Percentiles rank a stretch among this genome's conserved stretches.
These are phyloP conservation scores for Geotrichum aggregatum DNA, from an alignment of 1,139 yeast species.

Conservation along the genomic window DNA sequence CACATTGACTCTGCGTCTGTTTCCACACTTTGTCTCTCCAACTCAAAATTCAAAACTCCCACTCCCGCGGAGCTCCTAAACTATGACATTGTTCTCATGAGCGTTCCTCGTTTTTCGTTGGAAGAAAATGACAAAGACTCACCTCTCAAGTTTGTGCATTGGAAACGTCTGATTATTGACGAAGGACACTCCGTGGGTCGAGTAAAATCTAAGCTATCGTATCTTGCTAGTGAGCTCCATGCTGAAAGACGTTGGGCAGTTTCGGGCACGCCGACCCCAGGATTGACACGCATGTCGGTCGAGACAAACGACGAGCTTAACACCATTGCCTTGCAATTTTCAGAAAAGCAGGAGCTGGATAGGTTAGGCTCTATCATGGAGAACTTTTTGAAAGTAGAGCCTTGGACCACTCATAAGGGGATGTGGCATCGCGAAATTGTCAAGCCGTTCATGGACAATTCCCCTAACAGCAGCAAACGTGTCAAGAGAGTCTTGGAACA, in stretches of 20 bases:
- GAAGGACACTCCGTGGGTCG: conserved; percentile 61
- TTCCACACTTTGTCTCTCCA: conserved; percentile 1
- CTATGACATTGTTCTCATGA: conserved; percentile 53
- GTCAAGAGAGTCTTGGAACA: conserved; percentile 45
- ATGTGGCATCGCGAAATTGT: conserved; percentile 49
- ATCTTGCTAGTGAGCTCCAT: conserved; percentile 45
- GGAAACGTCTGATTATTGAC: conserved; percentile 70
- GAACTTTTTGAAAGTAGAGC: conserved; percentile 57
- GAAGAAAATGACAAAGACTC: conserved; percentile 29
- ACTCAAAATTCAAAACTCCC: conserved; percentile 26
- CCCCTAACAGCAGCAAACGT: conserved; percentile 43
- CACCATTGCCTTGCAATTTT: conserved; percentile 13
- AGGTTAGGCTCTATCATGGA: conserved; percentile 48
- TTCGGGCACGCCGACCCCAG: conserved; percentile 72
- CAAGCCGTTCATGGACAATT: conserved; percentile 45
- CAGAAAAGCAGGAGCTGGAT: conserved; percentile 42
- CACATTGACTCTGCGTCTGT: conserved; percentile 43
- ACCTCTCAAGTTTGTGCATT: conserved; percentile 40
- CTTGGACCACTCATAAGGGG: conserved; percentile 49
- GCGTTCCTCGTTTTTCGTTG: conserved; percentile 46
- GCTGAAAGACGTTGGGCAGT: conserved; percentile 70
- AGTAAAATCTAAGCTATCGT: conserved; percentile 49
- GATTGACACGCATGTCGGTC: conserved; percentile 49
- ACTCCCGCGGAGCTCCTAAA: conserved; percentile 40
- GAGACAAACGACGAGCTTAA: conserved; percentile 29